phyloP scores from a whole-genome alignment of 2,329 filamentous ascomycete species.

The Clonostachys solani region DNA sequence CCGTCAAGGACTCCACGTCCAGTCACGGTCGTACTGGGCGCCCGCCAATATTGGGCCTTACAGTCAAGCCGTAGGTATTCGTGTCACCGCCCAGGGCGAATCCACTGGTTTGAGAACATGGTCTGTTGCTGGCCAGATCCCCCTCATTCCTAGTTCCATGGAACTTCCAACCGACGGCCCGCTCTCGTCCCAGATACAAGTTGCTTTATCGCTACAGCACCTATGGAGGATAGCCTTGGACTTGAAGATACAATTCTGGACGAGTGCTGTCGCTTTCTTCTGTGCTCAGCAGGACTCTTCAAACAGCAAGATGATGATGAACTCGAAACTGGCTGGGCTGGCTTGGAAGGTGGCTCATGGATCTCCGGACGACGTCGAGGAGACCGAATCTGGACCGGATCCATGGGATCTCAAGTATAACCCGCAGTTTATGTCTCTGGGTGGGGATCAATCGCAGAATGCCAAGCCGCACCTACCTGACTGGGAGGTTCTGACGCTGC shows the following conservation, averaged over 20 bases:
- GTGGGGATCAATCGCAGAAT: constrained; percentile 14
- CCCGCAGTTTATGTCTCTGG: constrained; percentile 38
- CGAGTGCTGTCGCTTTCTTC: constrained; percentile 72
- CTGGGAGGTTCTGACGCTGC: constrained; percentile 37
- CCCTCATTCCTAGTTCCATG: constrained; percentile 80
- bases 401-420: constrained; percentile 66
- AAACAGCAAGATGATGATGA: constrained; percentile 17
- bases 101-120: constrained; percentile 32
- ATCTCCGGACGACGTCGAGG: constrained; percentile 39
- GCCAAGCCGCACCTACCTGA: constrained; percentile 37
- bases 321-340: constrained; percentile 34
- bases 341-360: constrained; percentile 45
- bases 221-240: constrained; percentile 77
- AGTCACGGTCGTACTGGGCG: constrained; percentile 93
- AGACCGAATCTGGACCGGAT: constrained; percentile 49
- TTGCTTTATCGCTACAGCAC: constrained; percentile 78
- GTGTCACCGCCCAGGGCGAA: constrained; percentile 11
- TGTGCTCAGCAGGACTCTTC: constrained; percentile 25
- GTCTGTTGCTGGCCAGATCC: constrained; percentile 86
- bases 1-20: constrained; percentile 75
- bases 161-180: constrained; percentile 35
- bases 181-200: constrained; percentile 48
- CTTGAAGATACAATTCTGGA: constrained; percentile 71
- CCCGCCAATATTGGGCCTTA: constrained; percentile 97
- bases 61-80: constrained; percentile 74